Conservation (phyloP, 306 rosid species). For the Urtica urens region DNA sequence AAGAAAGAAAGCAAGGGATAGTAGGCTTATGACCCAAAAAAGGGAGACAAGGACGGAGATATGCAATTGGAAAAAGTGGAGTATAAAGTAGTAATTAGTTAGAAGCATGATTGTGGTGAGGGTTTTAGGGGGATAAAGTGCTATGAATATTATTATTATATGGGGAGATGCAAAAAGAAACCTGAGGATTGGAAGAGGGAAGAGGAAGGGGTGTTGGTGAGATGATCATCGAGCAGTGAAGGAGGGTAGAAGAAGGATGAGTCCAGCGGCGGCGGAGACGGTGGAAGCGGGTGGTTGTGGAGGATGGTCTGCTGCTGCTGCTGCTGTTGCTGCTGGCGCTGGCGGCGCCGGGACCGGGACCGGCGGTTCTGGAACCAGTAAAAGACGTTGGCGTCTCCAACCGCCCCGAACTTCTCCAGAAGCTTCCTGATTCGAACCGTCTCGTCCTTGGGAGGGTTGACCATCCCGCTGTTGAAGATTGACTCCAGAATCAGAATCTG, state of each 20-base stretch:
- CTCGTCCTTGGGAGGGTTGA: constrained; percentile 82
- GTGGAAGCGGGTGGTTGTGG: constrained; percentile 11
- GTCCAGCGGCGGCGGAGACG: not conserved
- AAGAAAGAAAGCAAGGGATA: not conserved
- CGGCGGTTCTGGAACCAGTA: constrained; percentile 99
- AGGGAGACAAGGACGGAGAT: constrained; percentile 1
- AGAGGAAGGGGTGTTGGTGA: no score
- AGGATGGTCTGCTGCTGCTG: constrained; percentile 23
- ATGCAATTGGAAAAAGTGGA: no score
- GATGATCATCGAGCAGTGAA: no score
- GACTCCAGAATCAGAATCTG: constrained; percentile 90
- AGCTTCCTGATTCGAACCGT: constrained; percentile 65
- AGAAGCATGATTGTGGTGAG: no score
- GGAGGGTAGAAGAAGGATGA: no score
- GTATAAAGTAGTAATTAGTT: no score
- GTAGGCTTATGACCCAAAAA: not conserved
- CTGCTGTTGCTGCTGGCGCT: constrained; percentile 51
- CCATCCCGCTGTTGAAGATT: constrained; percentile 96
- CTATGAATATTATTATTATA: no score
- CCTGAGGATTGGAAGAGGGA: no score
- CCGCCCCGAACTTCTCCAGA: constrained; percentile 77
- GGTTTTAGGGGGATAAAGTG: no score
- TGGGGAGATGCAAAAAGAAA: no score
- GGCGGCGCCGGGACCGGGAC: constrained; percentile 91
- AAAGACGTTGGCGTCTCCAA: constrained; percentile 87